Evolutionary conservation across 768 basidiomycete species (phyloP).

Genomic region (Mrakia gelida): DNA sequence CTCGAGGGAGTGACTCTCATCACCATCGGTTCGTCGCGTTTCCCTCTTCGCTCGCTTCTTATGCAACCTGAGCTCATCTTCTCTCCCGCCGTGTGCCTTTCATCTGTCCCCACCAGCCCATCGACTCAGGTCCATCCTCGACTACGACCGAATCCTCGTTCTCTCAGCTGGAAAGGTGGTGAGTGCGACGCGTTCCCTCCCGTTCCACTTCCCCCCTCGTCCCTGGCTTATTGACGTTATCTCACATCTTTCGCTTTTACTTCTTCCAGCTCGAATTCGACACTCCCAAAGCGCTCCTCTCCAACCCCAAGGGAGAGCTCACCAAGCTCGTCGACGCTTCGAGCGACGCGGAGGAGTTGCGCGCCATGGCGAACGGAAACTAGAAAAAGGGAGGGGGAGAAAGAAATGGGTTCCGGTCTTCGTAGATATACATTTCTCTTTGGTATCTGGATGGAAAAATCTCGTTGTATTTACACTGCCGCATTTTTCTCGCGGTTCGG

Average conservation of each 20-base stretch:
- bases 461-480: no score
- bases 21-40: constrained; percentile 45
- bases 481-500: no score
- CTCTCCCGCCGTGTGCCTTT: no score
- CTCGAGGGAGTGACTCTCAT: constrained; percentile 51
- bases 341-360: constrained; percentile 26
- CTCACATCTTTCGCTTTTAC: background rate
- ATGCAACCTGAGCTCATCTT: no score
- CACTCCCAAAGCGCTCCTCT: constrained; percentile 53
- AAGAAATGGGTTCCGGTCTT: no score
- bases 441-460: no score
- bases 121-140: background rate
- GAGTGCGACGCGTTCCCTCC: background rate
- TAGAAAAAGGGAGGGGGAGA: background rate
- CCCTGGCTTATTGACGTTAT: background rate
- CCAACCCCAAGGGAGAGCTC: constrained; percentile 18
- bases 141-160: constrained; percentile 51
- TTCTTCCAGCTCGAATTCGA: constrained; percentile 59
- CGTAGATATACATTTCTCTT: no score
- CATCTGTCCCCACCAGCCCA: no score
- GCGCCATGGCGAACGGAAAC: constrained; percentile 18
- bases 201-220: background rate
- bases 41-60: constrained; percentile 48
- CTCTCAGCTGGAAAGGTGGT: constrained; percentile 62
- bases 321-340: constrained; percentile 15